A percentile compares a stretch with the other conserved stretches of the same genome.
Conservation (phyloP, 768 basidiomycete species). For the Termitomyces sp. region DNA sequence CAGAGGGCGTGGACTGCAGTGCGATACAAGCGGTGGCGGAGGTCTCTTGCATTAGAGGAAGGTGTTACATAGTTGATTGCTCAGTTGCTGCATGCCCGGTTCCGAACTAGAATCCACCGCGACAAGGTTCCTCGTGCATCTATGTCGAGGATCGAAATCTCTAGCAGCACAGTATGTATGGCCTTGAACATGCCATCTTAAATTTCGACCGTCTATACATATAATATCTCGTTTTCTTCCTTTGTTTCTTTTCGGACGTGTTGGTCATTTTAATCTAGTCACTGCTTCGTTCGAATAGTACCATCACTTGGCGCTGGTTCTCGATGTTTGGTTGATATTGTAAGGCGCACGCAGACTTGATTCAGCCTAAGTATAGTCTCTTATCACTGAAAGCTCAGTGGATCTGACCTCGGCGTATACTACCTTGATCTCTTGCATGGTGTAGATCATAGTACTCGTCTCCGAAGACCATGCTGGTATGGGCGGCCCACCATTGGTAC, state of each 20-base stretch:
- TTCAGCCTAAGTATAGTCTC: too few relatives aligned
- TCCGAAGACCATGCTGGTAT: background rate
- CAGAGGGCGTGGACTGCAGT: conserved; percentile 44
- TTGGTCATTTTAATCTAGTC: background rate
- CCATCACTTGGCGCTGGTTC: background rate
- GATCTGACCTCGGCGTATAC: background rate
- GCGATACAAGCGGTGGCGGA: conserved; percentile 42
- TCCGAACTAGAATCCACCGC: conserved; percentile 20
- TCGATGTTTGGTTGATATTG: background rate
- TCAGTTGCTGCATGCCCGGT: conserved; percentile 43
- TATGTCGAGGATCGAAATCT: conserved; percentile 21
- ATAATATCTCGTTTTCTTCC: background rate
- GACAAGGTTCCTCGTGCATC: conserved; percentile 20
- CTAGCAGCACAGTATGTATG: conserved; percentile 22
- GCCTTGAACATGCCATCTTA: conserved; percentile 17
- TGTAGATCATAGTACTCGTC: background rate
- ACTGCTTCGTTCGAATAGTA: background rate
- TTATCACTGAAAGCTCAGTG: too few relatives aligned
- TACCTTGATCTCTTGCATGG: background rate
- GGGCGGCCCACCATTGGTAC: background rate
- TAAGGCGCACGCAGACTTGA: background rate
- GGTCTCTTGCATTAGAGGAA: conserved; percentile 40
- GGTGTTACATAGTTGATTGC: conserved; percentile 35
- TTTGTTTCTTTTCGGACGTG: background rate
- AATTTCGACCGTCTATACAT: background rate